phyloP scores from a whole-genome alignment of 805 yeast genomes.

The Torulaspora gathmanii region DNA sequence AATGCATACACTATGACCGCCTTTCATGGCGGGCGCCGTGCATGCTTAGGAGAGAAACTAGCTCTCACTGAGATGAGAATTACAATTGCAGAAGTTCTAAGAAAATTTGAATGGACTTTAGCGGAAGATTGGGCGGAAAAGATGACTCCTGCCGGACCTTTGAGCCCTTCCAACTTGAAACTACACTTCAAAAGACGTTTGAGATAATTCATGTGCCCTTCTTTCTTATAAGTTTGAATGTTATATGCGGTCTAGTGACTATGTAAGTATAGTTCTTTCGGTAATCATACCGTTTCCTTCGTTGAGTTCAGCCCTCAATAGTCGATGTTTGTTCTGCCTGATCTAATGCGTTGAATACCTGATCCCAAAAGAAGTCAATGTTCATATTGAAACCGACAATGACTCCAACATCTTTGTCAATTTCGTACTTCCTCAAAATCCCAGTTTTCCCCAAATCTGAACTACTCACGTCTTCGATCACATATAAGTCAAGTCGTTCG shows the following conservation, averaged over 20 bases:
- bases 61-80: constrained; percentile 46
- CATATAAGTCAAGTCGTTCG: constrained; percentile 28
- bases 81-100: constrained; percentile 38
- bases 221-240: background rate
- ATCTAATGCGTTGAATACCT: constrained; percentile 38
- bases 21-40: constrained; percentile 57
- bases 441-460: constrained; percentile 56
- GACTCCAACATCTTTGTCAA: constrained; percentile 32
- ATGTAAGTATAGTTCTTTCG: background rate
- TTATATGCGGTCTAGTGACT: background rate
- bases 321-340: constrained; percentile 35
- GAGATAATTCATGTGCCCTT: background rate
- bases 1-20: constrained; percentile 45
- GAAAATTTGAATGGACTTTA: constrained; percentile 36
- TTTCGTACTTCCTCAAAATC: constrained; percentile 34
- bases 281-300: background rate
- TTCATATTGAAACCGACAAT: constrained; percentile 41
- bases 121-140: constrained; percentile 45
- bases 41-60: constrained; percentile 57
- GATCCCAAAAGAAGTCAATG: constrained; percentile 44
- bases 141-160: constrained; percentile 56
- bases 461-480: constrained; percentile 37
- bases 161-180: constrained; percentile 43
- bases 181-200: constrained; percentile 21
- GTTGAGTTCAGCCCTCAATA: constrained; percentile 12